Conservation (phyloP, 2,329 filamentous ascomycete genomes). For the Trichophyton simii region DNA sequence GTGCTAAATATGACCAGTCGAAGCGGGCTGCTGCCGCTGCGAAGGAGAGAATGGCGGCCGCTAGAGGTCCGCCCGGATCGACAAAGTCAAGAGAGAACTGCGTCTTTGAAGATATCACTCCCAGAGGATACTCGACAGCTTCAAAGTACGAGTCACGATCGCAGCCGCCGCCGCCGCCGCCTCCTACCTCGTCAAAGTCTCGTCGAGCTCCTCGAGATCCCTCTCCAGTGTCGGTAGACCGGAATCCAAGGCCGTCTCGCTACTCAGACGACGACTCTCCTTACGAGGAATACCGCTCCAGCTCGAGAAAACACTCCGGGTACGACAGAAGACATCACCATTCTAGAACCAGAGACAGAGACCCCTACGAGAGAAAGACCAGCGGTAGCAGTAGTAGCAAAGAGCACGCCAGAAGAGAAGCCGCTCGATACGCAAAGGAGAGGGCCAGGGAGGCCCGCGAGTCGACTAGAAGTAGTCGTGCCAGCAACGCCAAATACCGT, state of each 20-base stretch:
- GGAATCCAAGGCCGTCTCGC: conserved; percentile 25
- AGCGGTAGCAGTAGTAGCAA: conserved; percentile 14
- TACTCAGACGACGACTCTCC: conserved; percentile 30
- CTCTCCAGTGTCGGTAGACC: conserved; percentile 31
- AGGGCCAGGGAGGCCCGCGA: conserved; percentile 18
- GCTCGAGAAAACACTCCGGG: conserved; percentile 30
- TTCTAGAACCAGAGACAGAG: conserved; percentile 22
- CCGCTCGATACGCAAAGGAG: conserved; percentile 25
- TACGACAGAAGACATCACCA: conserved; percentile 19
- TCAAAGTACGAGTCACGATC: conserved; percentile 5
- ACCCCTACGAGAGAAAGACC: conserved; percentile 29
- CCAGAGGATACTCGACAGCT: conserved; percentile 30
- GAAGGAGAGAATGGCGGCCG: not conserved
- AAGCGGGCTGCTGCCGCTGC: conserved; percentile 13
- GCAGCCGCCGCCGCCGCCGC: too few relatives aligned
- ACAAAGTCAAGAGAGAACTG: conserved; percentile 47
- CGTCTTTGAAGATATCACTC: conserved; percentile 17
- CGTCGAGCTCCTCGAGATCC: conserved; percentile 14
- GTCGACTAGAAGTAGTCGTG: conserved; percentile 20
- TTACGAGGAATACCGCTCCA: conserved; percentile 27
- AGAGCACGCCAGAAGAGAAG: not conserved
- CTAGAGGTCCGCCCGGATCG: conserved; percentile 35
- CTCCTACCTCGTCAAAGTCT: conserved; percentile 14
- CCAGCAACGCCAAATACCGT: conserved; percentile 27
- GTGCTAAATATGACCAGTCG: conserved; percentile 66